Evolutionary conservation across 345 rosid genomes (phyloP).

Genomic region (Mercurialis annua): DNA sequence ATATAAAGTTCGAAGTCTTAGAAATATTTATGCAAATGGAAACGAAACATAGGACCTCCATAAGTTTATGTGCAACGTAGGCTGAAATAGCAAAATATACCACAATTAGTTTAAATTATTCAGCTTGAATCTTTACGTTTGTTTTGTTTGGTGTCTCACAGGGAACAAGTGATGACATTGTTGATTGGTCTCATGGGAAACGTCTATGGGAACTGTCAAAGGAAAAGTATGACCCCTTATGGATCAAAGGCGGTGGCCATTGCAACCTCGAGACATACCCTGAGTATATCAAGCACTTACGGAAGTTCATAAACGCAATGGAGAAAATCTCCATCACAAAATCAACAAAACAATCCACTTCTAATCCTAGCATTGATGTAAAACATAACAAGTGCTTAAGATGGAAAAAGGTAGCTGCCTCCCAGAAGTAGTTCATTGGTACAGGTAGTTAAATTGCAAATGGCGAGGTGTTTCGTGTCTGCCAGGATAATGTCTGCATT

Average conservation of each 20-base stretch:
- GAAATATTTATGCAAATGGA: no score
- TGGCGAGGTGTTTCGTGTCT: constrained; percentile 6
- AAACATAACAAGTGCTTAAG: constrained; percentile 48
- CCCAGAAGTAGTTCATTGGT: constrained; percentile 4
- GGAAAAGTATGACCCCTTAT: constrained; percentile 86
- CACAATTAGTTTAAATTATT: no score
- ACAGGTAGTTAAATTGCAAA: constrained; percentile 13
- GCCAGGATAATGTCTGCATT: constrained; percentile 11
- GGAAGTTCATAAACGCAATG: constrained; percentile 79
- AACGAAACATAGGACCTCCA: no score
- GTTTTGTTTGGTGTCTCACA: no score
- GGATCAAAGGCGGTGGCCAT: constrained; percentile 99
- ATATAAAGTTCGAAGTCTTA: no score
- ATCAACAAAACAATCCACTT: constrained; percentile 43
- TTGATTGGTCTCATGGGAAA: constrained; percentile 84
- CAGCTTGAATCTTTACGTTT: no score
- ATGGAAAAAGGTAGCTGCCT: constrained; percentile 45
- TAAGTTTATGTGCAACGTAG: no score
- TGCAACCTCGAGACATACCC: constrained; percentile 96
- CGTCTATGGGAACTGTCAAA: constrained; percentile 88
- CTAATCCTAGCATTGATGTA: constrained; percentile 53
- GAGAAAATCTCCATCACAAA: constrained; percentile 69
- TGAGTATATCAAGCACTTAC: constrained; percentile 79
- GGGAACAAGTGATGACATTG: constrained; percentile 93
- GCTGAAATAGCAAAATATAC: no score